These are phyloP conservation scores for Monosporascus sp. DNA, from an alignment of 2,329 filamentous ascomycete species.

Conservation along the genomic window DNA sequence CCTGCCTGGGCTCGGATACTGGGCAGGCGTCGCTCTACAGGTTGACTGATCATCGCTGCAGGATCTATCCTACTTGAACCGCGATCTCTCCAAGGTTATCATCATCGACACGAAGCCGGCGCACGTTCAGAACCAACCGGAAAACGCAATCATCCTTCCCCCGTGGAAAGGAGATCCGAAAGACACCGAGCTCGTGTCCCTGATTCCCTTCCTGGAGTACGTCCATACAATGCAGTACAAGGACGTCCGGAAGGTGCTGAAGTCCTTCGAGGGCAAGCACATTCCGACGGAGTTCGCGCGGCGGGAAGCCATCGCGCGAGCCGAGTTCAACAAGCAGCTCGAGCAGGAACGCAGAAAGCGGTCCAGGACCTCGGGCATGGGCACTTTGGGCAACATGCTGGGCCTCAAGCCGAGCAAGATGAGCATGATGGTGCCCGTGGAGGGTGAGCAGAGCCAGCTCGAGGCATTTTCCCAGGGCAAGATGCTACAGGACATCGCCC, in stretches of 20 bases:
- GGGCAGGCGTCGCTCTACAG: conserved; percentile 9
- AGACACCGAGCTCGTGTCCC: conserved; percentile 79
- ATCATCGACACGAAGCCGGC: conserved; percentile 81
- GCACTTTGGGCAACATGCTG: conserved; percentile 64
- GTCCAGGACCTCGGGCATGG: conserved; percentile 53
- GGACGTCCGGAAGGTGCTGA: conserved; percentile 80
- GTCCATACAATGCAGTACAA: conserved; percentile 87
- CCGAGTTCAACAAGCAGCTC: conserved; percentile 77
- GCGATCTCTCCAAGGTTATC: conserved; percentile 90
- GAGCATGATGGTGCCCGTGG: conserved; percentile 53
- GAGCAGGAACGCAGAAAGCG: conserved; percentile 61
- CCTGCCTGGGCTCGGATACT: background rate
- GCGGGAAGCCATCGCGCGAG: conserved; percentile 78
- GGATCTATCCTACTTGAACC: conserved; percentile 97
- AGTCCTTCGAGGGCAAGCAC: conserved; percentile 81
- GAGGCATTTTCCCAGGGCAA: conserved; percentile 88
- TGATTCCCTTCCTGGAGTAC: conserved; percentile 97
- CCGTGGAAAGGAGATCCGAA: conserved; percentile 82
- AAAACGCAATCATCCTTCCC: conserved; percentile 87
- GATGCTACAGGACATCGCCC: conserved; percentile 92
- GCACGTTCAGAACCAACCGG: conserved; percentile 86
- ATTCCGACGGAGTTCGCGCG: conserved; percentile 88
- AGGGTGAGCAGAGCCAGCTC: conserved; percentile 64
- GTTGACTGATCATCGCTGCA: conserved; percentile 32
- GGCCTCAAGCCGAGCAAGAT: conserved; percentile 70